Evolutionary conservation across 1,139 yeast species (phyloP).

Genomic region (Keqinozyma sinolaborantium): DNA sequence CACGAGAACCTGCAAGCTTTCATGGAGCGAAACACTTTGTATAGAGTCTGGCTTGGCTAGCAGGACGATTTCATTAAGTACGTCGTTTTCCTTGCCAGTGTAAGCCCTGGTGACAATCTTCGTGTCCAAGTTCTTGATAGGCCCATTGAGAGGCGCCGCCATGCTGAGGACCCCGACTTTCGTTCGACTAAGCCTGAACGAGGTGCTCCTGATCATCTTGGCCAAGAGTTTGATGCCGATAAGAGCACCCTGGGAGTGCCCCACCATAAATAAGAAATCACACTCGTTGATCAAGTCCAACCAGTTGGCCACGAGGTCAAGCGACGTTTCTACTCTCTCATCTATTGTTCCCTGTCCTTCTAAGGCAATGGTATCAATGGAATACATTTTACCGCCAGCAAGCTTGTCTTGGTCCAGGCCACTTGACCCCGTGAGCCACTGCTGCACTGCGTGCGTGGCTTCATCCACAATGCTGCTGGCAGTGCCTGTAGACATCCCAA

Average conservation of each 20-base stretch:
- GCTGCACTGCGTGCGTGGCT: constrained; percentile 32
- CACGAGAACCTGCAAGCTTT: constrained; percentile 30
- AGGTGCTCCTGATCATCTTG: constrained; percentile 17
- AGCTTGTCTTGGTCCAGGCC: constrained; percentile 10
- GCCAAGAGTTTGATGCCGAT: constrained; percentile 43
- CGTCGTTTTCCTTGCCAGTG: constrained; percentile 43
- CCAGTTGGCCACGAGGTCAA: constrained; percentile 44
- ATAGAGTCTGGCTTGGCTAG: constrained; percentile 35
- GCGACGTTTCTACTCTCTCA: constrained; percentile 34
- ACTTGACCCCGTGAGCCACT: constrained; percentile 35
- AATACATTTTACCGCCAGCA: constrained; percentile 15
- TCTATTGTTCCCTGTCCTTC: constrained; percentile 51
- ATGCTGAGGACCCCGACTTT: constrained; percentile 42
- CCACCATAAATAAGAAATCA: constrained; percentile 42
- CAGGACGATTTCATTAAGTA: constrained; percentile 47
- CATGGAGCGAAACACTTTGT: constrained; percentile 25
- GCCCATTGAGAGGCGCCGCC: constrained; percentile 46
- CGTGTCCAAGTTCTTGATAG: constrained; percentile 39
- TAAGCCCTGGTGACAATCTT: constrained; percentile 47
- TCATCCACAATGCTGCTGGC: constrained; percentile 30
- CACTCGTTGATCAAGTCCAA: constrained; percentile 24
- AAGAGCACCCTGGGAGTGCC: constrained; percentile 46
- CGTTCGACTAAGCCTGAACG: constrained; percentile 11
- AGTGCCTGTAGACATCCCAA: constrained; percentile 47
- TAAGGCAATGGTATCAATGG: constrained; percentile 45